These are phyloP conservation scores for Xylaria sp. DNA, from an alignment of 2,329 filamentous ascomycete genomes.

Conservation along the genomic window DNA sequence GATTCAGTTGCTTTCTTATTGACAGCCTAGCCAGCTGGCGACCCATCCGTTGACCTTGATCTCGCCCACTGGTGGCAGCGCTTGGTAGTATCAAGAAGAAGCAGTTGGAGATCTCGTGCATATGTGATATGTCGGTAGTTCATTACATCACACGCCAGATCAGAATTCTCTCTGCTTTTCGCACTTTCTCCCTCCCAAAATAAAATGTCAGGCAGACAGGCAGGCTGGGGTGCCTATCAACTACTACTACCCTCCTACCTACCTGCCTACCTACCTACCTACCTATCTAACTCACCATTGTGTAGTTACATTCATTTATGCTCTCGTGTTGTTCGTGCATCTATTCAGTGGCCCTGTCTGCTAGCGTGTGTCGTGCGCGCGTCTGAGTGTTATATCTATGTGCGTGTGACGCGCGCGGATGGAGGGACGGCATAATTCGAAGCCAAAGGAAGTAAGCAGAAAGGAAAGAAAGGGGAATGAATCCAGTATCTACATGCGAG, in stretches of 20 bases:
- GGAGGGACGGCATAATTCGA: not conserved
- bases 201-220: too few species aligned
- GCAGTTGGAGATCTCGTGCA: slow-evolving; percentile 5
- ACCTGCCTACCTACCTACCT: too few species aligned
- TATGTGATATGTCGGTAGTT: slow-evolving; percentile 11
- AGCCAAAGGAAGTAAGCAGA: not conserved
- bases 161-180: not conserved
- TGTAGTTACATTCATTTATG: not conserved
- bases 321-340: slow-evolving; percentile 15
- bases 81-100: not conserved
- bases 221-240: too few species aligned
- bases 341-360: too few species aligned
- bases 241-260: too few species aligned
- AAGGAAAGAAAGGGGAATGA: not conserved
- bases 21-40: too few species aligned
- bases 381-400: not conserved
- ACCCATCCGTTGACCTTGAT: too few species aligned
- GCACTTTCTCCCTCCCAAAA: not conserved
- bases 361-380: too few species aligned
- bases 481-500: slow-evolving; percentile 16
- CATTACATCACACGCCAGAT: not conserved
- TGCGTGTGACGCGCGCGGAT: not conserved
- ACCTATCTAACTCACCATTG: not conserved
- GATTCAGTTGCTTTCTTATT: not conserved
- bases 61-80: not conserved